Evolutionary conservation across 768 basidiomycete genomes (phyloP).

Genomic region (Xerocomellus intermedius): DNA sequence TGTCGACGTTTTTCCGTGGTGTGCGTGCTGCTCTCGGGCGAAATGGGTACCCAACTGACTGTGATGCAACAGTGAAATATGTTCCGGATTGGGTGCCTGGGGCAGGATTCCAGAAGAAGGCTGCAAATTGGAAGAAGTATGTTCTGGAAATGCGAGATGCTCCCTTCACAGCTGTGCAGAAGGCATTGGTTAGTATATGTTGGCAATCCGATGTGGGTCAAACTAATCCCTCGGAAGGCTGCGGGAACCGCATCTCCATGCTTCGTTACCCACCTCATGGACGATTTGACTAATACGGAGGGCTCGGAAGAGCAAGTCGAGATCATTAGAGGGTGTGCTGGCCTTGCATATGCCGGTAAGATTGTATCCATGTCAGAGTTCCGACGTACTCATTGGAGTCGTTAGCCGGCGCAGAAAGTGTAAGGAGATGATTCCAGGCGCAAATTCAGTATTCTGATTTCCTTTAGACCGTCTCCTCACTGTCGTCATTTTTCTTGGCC

Average conservation of each 20-base stretch:
- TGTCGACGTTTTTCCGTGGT: slow-evolving; percentile 48
- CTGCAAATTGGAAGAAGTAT: slow-evolving; percentile 47
- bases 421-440: slow-evolving; percentile 2
- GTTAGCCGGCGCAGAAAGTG: slow-evolving; percentile 42
- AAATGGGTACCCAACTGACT: slow-evolving; percentile 1
- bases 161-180: slow-evolving; percentile 40
- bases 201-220: too few species aligned
- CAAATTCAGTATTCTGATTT: background rate
- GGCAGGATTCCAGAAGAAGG: slow-evolving; percentile 49
- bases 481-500: slow-evolving; percentile 31
- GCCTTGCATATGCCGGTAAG: slow-evolving; percentile 48
- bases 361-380: background rate
- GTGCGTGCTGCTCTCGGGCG: slow-evolving; percentile 20
- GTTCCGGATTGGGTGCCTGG: slow-evolving; percentile 54
- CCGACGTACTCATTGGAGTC: slow-evolving; percentile 1
- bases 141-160: slow-evolving; percentile 48
- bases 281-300: slow-evolving; percentile 13
- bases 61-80: slow-evolving; percentile 42
- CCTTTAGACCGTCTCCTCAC: slow-evolving; percentile 29
- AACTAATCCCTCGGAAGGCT: slow-evolving; percentile 13
- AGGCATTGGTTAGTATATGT: slow-evolving; percentile 36
- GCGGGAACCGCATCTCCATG: slow-evolving; percentile 31
- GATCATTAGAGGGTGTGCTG: slow-evolving; percentile 41
- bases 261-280: slow-evolving; percentile 30
- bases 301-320: slow-evolving; percentile 28